phyloP scores from a whole-genome alignment of 2,329 filamentous ascomycete genomes.

The Penicillium sp. region DNA sequence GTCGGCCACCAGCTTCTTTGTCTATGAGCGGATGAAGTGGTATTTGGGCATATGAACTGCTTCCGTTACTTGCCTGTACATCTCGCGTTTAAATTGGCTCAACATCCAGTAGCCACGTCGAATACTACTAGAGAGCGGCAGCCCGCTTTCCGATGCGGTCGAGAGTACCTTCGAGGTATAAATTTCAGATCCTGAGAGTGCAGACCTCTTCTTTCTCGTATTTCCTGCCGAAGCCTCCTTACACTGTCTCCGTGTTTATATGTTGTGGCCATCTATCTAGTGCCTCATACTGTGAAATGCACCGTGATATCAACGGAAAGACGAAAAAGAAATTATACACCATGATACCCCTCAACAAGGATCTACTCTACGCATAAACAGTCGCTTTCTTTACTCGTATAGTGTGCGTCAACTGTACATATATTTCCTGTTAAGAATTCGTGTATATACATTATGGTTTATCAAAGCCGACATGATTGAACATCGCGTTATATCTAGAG shows the following conservation, averaged over 20 bases:
- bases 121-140: neutral
- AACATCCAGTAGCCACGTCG: neutral
- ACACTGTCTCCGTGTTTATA: neutral
- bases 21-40: conserved; percentile 63
- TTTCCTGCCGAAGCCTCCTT: neutral
- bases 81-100: neutral
- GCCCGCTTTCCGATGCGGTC: neutral
- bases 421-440: neutral
- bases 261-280: neutral
- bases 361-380: neutral
- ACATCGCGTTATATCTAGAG: neutral
- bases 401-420: neutral
- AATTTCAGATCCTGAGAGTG: neutral
- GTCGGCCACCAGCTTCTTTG: conserved; percentile 68
- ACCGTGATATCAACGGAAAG: neutral
- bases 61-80: neutral
- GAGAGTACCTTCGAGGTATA: neutral
- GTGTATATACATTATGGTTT: neutral
- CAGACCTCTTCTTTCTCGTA: neutral
- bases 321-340: neutral
- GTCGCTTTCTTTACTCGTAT: neutral
- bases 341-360: neutral
- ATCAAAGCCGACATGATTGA: neutral
- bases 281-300: neutral
- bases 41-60: conserved; percentile 55